Base-by-base conservation (phyloP, 2,329 filamentous ascomycete species). In the Epicoccum sorghinum region DNA sequence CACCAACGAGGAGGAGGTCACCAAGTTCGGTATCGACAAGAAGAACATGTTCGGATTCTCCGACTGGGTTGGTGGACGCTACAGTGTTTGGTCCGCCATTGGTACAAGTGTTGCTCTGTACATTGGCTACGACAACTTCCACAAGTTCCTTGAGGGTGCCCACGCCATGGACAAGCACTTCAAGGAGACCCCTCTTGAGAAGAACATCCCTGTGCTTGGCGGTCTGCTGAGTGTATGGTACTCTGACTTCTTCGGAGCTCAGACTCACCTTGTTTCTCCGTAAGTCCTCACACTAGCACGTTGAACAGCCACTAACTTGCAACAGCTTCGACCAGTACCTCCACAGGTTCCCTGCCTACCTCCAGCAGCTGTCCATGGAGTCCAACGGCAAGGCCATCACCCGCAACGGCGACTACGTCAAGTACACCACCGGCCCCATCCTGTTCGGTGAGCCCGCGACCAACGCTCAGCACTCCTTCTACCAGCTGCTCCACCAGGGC, bases 31-130 rank as follows among this genome's bases (percentile, higher is more conserved):
- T 64, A 99, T 99, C 71, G 93, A 98, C 80, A 89, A 88, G 79
- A 93, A 93, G 85, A 99, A 98, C 85, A 99, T 99, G 95, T 99
- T 99, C 73, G 93, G 92, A 69, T 99, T 99, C 75, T 93, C 93
- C 79, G 96, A 90, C 79, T 99, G 95, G 95, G 93, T 98, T 47
- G 95, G 95, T 75, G 95, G 95, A 53, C 90, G 95, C 57, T 99
- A 99, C 86, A 96, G 92, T 57, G 95, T 99, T 65, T 99, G 95
- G 95, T 96, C 92, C 66, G 95, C 95, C 76, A 99, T 99, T 72
- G 95, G 95, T 67, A 82, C 99, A 59, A 96, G 91, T 61, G 93
- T 99, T 53, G 89, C 89, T 66, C 84, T 99, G 64, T 96, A 97
- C 82, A 89, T 99, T 75, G 95, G 95, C 74, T 99, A 84, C 77